A percentile compares a stretch with the other conserved stretches of the same genome.
Evolutionary conservation across 2,329 filamentous ascomycete species (phyloP).

Genomic region (Diaporthe sp.): DNA sequence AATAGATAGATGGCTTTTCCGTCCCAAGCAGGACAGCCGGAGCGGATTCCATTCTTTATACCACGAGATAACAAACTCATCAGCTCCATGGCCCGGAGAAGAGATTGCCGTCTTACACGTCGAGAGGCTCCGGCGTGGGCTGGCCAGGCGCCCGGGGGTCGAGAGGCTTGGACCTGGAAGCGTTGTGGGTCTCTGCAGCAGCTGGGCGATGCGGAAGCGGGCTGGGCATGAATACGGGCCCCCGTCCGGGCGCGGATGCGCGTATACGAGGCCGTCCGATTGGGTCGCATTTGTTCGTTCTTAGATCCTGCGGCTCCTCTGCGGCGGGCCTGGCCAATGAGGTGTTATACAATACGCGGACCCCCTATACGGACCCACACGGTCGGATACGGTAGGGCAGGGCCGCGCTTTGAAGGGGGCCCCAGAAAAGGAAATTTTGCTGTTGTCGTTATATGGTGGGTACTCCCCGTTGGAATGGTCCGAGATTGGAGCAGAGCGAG

Average conservation of each 20-base stretch:
- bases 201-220: not conserved
- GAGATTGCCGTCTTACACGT: conserved; percentile 16
- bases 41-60: conserved; percentile 29
- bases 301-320: conserved; percentile 17
- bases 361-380: not conserved
- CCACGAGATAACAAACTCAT: not conserved
- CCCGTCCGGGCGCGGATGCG: conserved; percentile 25
- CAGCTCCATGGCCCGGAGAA: conserved; percentile 4
- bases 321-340: not conserved
- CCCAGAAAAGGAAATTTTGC: not conserved
- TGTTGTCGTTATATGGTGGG: conserved; percentile 8
- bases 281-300: conserved; percentile 1
- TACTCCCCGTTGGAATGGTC: not conserved
- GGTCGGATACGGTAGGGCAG: conserved; percentile 17
- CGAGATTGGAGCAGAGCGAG: not conserved
- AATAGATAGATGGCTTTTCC: not conserved
- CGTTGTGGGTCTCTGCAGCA: not conserved
- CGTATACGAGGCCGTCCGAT: conserved; percentile 26
- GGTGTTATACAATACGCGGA: conserved; percentile 28
- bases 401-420: not conserved
- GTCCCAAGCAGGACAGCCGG: not conserved
- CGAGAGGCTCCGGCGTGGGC: conserved; percentile 15
- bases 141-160: not conserved
- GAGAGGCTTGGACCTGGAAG: conserved; percentile 17
- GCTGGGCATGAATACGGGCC: conserved; percentile 12